Evolutionary conservation across 495 filamentous ascomycete genomes (phyloP).

Genomic region (Penicillium herquei): DNA sequence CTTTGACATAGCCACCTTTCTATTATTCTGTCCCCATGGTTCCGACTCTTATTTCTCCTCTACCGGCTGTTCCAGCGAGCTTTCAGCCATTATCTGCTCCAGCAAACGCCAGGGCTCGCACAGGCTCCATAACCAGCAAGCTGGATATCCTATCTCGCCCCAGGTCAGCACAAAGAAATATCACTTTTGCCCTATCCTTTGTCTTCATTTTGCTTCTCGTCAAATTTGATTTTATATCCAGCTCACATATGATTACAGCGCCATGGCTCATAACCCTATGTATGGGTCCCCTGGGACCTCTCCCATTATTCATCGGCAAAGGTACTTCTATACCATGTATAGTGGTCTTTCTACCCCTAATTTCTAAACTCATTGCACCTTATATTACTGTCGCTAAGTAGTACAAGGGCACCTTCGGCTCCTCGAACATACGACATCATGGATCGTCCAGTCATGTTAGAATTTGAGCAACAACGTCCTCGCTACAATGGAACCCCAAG

Average conservation of each 20-base stretch:
- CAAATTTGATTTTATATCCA: constrained; percentile 2
- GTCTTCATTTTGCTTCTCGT: not conserved
- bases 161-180: constrained; percentile 39
- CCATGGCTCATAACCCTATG: constrained; percentile 34
- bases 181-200: constrained; percentile 5
- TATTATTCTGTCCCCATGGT: constrained; percentile 31
- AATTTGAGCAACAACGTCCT: constrained; percentile 31
- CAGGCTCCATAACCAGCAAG: constrained; percentile 33
- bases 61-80: constrained; percentile 34
- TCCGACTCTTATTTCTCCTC: constrained; percentile 31
- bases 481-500: constrained; percentile 31
- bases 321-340: constrained; percentile 32
- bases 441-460: constrained; percentile 28
- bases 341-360: constrained; percentile 9
- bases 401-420: constrained; percentile 33
- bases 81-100: constrained; percentile 35
- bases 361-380: constrained; percentile 8
- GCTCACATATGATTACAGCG: constrained; percentile 35
- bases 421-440: constrained; percentile 30
- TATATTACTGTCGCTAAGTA: constrained; percentile 26
- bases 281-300: constrained; percentile 32
- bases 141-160: constrained; percentile 40
- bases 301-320: constrained; percentile 44
- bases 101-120: constrained; percentile 31
- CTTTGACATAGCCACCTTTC: constrained; percentile 4